Conservation (phyloP, 352 stramenopile genomes). For the Phytophthora sp. region DNA sequence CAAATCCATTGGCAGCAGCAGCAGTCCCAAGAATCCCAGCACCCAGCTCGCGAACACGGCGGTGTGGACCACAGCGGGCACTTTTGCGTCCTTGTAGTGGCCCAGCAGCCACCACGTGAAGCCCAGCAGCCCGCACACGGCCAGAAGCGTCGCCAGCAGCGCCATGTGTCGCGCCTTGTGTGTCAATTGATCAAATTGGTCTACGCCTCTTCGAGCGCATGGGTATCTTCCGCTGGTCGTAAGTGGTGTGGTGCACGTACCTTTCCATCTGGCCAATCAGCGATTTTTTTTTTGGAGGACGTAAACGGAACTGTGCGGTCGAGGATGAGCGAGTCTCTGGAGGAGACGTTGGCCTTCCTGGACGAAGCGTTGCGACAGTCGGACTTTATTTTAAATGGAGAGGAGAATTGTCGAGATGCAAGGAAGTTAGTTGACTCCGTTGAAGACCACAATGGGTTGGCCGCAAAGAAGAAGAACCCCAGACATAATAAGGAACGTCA, state of each 20-base stretch:
- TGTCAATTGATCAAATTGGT: conserved; percentile 1
- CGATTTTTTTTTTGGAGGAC: background rate
- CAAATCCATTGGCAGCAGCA: conserved; percentile 73
- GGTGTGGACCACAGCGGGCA: conserved; percentile 36
- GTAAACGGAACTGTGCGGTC: too few relatives aligned
- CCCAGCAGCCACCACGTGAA: conserved; percentile 69
- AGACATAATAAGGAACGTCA: conserved; percentile 25
- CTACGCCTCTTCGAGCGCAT: conserved; percentile 14
- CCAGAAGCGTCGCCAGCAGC: conserved; percentile 46
- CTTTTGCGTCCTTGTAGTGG: conserved; percentile 59
- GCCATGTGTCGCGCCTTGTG: conserved; percentile 36
- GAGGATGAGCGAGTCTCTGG: background rate
- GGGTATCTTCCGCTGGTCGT: conserved; percentile 3
- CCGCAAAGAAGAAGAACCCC: background rate
- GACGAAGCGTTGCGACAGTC: background rate
- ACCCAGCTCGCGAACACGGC: conserved; percentile 67
- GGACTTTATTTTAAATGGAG: background rate
- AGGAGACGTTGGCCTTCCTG: background rate
- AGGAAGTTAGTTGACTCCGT: too few relatives aligned
- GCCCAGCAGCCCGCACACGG: conserved; percentile 50
- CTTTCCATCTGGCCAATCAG: conserved; percentile 1
- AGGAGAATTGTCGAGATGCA: too few relatives aligned
- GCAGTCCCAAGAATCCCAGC: conserved; percentile 61
- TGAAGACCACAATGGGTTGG: too few relatives aligned
- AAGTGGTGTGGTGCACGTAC: background rate